A percentile compares a stretch with the other conserved stretches of the same genome.
These are phyloP conservation scores for Malassezia equina DNA, from an alignment of 1,284 basidiomycete species.

Conservation along the genomic window DNA sequence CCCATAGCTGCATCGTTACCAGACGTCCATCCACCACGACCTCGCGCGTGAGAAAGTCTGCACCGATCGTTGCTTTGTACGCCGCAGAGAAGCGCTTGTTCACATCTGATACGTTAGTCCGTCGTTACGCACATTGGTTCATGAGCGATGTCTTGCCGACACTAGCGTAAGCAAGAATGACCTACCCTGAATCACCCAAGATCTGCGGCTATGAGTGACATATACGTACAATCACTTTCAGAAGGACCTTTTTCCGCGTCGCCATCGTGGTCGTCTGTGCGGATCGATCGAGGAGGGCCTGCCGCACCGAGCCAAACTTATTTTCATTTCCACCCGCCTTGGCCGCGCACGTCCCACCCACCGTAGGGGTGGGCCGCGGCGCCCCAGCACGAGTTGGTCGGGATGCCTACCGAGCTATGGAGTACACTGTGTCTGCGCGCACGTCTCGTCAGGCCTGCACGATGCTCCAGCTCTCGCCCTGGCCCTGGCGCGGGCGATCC, in stretches of 20 bases:
- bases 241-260: constrained; percentile 64
- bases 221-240: constrained; percentile 57
- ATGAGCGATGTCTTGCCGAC: constrained; percentile 99
- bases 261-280: constrained; percentile 49
- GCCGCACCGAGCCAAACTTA: not conserved
- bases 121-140: constrained; percentile 68
- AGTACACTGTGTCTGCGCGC: too few species aligned
- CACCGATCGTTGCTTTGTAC: constrained; percentile 63
- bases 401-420: too few species aligned
- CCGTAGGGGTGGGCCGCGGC: too few species aligned
- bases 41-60: constrained; percentile 74
- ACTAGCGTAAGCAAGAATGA: constrained; percentile 50
- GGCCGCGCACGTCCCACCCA: not conserved
- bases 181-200: constrained; percentile 40
- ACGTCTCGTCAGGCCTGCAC: too few species aligned
- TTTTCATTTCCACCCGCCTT: not conserved
- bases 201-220: constrained; percentile 18
- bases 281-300: not conserved
- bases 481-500: not conserved
- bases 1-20: constrained; percentile 99
- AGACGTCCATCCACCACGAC: constrained; percentile 95
- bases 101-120: constrained; percentile 56
- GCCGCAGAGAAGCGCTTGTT: constrained; percentile 99
- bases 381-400: too few species aligned
- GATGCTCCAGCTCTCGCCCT: too few species aligned